A percentile compares a stretch with the other conserved stretches of the same genome.
Conservation (phyloP, 305 asterid species). For the Nicotiana rustica region DNA sequence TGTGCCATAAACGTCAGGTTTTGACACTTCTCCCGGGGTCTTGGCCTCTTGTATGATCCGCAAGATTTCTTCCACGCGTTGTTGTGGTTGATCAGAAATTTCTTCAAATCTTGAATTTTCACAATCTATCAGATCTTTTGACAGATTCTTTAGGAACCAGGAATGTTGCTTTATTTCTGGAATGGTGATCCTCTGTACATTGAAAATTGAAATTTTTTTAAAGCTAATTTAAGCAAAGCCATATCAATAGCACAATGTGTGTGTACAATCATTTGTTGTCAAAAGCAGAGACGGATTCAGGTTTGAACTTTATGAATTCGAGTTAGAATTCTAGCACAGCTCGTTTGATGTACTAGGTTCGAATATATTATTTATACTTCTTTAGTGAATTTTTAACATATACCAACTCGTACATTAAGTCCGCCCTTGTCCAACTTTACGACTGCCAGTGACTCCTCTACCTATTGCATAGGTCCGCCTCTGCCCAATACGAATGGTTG, state of each 20-base stretch:
- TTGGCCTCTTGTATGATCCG: slow-evolving; percentile 47
- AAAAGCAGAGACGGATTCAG: background rate
- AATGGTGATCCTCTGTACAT: slow-evolving; percentile 47
- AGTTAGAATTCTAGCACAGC: background rate
- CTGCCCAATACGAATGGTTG: too few species aligned
- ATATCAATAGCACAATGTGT: background rate
- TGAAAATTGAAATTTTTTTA: background rate
- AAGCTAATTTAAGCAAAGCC: background rate
- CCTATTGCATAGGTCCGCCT: too few species aligned
- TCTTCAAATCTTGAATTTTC: slow-evolving; percentile 41
- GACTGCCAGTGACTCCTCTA: too few species aligned
- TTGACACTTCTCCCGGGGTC: slow-evolving; percentile 35
- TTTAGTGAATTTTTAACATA: too few species aligned
- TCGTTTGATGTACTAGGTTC: background rate
- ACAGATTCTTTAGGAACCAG: slow-evolving; percentile 51
- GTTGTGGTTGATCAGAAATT: slow-evolving; percentile 37
- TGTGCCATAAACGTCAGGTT: slow-evolving; percentile 32
- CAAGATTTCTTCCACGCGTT: slow-evolving; percentile 51
- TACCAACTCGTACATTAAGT: too few species aligned
- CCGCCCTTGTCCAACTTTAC: too few species aligned
- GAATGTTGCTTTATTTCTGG: slow-evolving; percentile 48
- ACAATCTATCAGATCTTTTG: slow-evolving; percentile 42
- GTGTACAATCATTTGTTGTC: background rate
- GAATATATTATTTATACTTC: too few species aligned
- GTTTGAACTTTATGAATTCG: background rate